Evolutionary conservation across 257 asterid genomes (phyloP), one percentile per base, ranked within the genome.

Genomic region (Solanum sejunctum): DNA sequence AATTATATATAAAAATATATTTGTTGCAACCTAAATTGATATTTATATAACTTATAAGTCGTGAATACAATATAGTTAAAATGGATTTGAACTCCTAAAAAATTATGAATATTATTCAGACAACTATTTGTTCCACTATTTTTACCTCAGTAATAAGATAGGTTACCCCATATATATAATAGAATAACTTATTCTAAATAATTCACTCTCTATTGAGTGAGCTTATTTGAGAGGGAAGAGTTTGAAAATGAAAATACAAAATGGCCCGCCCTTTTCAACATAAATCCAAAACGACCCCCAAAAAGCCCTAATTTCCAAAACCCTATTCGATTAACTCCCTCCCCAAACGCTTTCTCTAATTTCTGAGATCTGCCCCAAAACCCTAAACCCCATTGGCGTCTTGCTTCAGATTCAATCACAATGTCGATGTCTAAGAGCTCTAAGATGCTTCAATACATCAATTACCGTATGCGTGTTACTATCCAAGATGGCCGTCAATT

Each of bases 361-460:
- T 66, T 66, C 73, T 66, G 45, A 66, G 73, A 66, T 66, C 73
- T 66, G 12, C 47, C 11, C 5, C 1, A 13, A 55, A 66, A 66
- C 73, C 73, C 47, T 66, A 66, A 15, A 13, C 73, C 12, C 73
- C 73, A 66, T 66, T 66, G 8, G 3, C 12, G n/a, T 13, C 66
- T 13, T 17, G 70, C 51, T 83, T n/a, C 70, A 32, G 18, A 45
- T 57, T 86, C 57, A 21, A 87, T 85, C 21, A 93, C 52, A 86
- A 95, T 95, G 99, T 95, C 99, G 94, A 94, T 95, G 98, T 95
- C 98, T 36, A 95, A 93, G 94, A 91, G 95, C 61, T 95, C 99
- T 8, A 95, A 95, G 91, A 95, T 94, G 98, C 96, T 95, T 10
- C 98, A 95, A 26, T 94, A 93, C 94, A 95, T 95, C 82, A 94